These are phyloP conservation scores for Saururus chinensis DNA, from an alignment of 164 flowering plant species.

Conservation along the genomic window DNA sequence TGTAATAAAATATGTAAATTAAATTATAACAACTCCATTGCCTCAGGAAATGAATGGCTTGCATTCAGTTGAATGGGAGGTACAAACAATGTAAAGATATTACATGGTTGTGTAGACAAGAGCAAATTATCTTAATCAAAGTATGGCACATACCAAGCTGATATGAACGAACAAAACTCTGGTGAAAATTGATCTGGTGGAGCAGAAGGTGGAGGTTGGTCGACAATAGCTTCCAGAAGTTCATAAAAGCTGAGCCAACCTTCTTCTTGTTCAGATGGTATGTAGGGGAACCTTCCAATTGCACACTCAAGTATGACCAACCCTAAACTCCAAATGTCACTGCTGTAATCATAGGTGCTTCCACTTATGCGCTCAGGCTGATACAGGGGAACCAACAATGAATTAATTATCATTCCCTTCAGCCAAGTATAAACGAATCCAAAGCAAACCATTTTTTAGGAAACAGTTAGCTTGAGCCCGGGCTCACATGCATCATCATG, in stretches of 20 bases:
- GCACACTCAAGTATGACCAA: conserved; percentile 94
- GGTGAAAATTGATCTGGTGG: conserved; percentile 97
- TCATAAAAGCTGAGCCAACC: conserved; percentile 78
- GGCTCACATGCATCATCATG: too few species aligned
- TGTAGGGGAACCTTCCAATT: conserved; percentile 82
- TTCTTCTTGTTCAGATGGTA: conserved; percentile 71
- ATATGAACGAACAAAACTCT: conserved; percentile 87
- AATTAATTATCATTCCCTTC: not conserved
- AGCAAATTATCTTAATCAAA: not conserved
- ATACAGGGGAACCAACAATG: conserved; percentile 4
- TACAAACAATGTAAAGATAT: not conserved
- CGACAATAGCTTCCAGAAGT: conserved; percentile 80
- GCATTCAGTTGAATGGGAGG: not conserved
- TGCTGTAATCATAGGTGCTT: conserved; percentile 73
- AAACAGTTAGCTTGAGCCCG: too few species aligned
- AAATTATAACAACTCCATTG: not conserved
- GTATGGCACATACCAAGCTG: conserved; percentile 54
- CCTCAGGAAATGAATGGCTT: not conserved
- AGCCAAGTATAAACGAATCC: not conserved
- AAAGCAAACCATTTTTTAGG: too few species aligned
- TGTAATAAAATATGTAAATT: too few species aligned
- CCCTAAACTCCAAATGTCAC: conserved; percentile 99
- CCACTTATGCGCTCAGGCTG: conserved; percentile 98
- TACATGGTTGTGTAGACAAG: not conserved
- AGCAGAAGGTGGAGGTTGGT: conserved; percentile 77